A percentile compares a stretch with the other conserved stretches of the same genome.
phyloP scores from a whole-genome alignment of 805 yeast genomes.

The Cyberlindnera amylophila region DNA sequence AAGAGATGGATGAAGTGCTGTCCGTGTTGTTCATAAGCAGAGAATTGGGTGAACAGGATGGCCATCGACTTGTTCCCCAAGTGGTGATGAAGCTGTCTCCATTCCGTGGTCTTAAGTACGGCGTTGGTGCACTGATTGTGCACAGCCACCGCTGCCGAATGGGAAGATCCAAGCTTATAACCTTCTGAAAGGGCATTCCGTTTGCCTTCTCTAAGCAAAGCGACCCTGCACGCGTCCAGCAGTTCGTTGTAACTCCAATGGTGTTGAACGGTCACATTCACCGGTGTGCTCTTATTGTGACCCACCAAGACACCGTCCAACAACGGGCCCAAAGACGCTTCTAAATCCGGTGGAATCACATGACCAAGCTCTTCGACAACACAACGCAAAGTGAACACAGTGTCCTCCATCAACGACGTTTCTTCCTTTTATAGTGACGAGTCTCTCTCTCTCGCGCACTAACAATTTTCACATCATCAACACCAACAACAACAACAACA shows the following conservation, averaged over 20 bases:
- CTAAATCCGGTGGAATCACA: no score
- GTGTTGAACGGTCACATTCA: not conserved
- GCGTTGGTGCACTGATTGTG: slow-evolving; percentile 37
- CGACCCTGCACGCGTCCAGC: slow-evolving; percentile 38
- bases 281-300: not conserved
- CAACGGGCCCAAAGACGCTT: not conserved
- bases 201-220: slow-evolving; percentile 28
- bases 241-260: slow-evolving; percentile 29
- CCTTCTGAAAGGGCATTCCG: slow-evolving; percentile 42
- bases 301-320: slow-evolving; percentile 7
- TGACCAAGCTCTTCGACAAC: no score
- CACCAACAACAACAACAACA: no score
- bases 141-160: slow-evolving; percentile 27
- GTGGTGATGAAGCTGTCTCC: slow-evolving; percentile 32
- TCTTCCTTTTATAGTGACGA: no score
- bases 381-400: no score
- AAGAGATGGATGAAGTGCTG: slow-evolving; percentile 14
- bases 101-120: slow-evolving; percentile 38
- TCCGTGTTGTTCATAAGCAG: slow-evolving; percentile 9
- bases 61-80: slow-evolving; percentile 15
- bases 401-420: no score
- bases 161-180: slow-evolving; percentile 33
- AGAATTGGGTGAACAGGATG: slow-evolving; percentile 13
- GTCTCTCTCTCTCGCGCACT: no score
- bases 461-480: no score